Base-by-base conservation (phyloP, 2,329 filamentous ascomycete genomes). In the Pseudogymnoascus sp. region DNA sequence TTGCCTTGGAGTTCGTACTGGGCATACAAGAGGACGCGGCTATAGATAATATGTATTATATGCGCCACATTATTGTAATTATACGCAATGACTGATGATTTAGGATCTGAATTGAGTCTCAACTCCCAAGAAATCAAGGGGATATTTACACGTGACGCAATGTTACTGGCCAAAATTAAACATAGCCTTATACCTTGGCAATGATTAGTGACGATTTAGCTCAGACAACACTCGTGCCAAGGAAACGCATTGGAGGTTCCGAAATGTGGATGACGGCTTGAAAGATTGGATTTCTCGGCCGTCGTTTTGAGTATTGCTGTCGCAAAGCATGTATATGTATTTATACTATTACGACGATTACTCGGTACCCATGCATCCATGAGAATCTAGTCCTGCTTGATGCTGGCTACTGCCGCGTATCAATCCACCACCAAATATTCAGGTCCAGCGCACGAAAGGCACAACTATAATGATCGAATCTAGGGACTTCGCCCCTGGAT, bases 1-100 rank as follows among this genome's bases (percentile, higher is more conserved):
- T 75, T 97, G 66, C 92, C 95, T 0, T 96, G 90, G 87, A 89
- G 73, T 59, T 82, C 85, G 28, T 89, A 86, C 69, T 82, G 82
- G 80, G 83, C 83, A 2, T 86, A 81, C 69, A 80, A 76, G 63
- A 77, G 80, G 59, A 79, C 80, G 69, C 79, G 74, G 64, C 72
- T 88, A 66, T 84, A 64, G 59, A 72, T 36, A 23, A 64, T 47
- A 60, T 38, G 31, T 62, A 31, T 62, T 47, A 50, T 62, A 35
- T 57, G n/a, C 17, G 28, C 23, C 15, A 42, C 40, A 61, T 38
- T 38, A 5, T 26, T 61, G 26, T 61, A 40, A n/a, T 23, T 33
- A 33, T 57, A 57, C 19, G 11, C 6, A 33, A 57, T 19, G 28
- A 9, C 50, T 57, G 28, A 35, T 10, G 50, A 15, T 36, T 36